Percentiles rank a stretch among this genome's conserved stretches.
phyloP scores from a whole-genome alignment of 768 basidiomycete genomes.

The Brasilioporus rufonigricans region DNA sequence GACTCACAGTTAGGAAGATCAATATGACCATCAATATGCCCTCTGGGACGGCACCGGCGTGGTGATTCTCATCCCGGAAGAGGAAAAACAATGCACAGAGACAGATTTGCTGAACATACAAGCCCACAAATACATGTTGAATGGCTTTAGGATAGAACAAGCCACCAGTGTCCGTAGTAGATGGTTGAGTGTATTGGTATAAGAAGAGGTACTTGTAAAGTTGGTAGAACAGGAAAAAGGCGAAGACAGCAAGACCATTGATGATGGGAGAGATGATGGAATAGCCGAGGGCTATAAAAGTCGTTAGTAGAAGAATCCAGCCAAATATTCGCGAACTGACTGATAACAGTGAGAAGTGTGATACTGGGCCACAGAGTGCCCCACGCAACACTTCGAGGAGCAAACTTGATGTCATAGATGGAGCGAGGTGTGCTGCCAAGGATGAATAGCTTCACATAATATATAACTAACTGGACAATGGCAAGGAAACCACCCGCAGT shows the following conservation, averaged over 20 bases:
- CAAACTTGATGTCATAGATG: slow-evolving; percentile 81
- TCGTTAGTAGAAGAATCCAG: neutral
- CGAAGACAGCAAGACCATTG: slow-evolving; percentile 79
- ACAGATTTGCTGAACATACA: slow-evolving; percentile 90
- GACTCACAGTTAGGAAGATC: slow-evolving; percentile 74
- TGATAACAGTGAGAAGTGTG: slow-evolving; percentile 81
- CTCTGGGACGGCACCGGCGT: slow-evolving; percentile 63
- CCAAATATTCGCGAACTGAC: slow-evolving; percentile 39
- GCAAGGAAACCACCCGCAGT: slow-evolving; percentile 80
- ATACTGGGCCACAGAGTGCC: slow-evolving; percentile 71
- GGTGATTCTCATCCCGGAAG: slow-evolving; percentile 49
- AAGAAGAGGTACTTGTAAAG: slow-evolving; percentile 87
- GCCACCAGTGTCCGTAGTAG: slow-evolving; percentile 80
- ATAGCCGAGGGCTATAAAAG: slow-evolving; percentile 64
- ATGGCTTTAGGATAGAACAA: slow-evolving; percentile 95
- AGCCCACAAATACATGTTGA: slow-evolving; percentile 87
- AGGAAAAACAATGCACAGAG: slow-evolving; percentile 91
- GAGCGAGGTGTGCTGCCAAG: slow-evolving; percentile 88
- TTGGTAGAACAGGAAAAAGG: slow-evolving; percentile 82
- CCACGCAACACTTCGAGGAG: slow-evolving; percentile 62
- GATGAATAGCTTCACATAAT: slow-evolving; percentile 88
- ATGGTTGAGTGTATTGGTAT: slow-evolving; percentile 71
- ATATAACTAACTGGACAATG: slow-evolving; percentile 69
- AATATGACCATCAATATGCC: slow-evolving; percentile 84
- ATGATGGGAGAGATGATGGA: slow-evolving; percentile 91